phyloP scores from a whole-genome alignment of 129 eudicot genomes.

The Ambrosia trifida region DNA sequence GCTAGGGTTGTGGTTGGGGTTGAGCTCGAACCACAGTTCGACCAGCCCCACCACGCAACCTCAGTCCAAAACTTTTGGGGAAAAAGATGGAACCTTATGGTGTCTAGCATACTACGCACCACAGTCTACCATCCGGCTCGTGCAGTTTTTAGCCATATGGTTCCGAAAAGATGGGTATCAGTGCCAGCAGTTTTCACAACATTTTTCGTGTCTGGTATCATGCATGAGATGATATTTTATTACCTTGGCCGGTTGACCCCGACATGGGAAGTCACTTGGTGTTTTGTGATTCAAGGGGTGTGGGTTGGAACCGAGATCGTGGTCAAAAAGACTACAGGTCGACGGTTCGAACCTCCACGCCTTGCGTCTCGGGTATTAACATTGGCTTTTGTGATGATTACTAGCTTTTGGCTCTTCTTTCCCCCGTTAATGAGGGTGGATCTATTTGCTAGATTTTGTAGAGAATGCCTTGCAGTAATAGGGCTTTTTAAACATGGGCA shows the following conservation, averaged over 20 bases:
- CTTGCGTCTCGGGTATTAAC: conserved; percentile 34
- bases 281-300: conserved; percentile 55
- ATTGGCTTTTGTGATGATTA: conserved; percentile 30
- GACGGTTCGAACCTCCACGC: conserved; percentile 31
- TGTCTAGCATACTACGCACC: conserved; percentile 48
- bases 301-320: conserved; percentile 45
- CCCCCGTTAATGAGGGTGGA: conserved; percentile 43
- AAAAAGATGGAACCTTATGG: conserved; percentile 75
- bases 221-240: conserved; percentile 61
- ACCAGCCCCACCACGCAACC: conserved; percentile 64
- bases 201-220: conserved; percentile 60
- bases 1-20: conserved; percentile 37
- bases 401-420: conserved; percentile 47
- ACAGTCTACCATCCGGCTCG: conserved; percentile 49
- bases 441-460: conserved; percentile 28
- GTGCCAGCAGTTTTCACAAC: conserved; percentile 34
- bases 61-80: conserved; percentile 88
- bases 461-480: conserved; percentile 34
- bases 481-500: conserved; percentile 32
- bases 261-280: conserved; percentile 46
- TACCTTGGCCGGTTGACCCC: conserved; percentile 41
- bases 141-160: conserved; percentile 8
- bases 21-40: conserved; percentile 68
- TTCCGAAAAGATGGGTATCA: conserved; percentile 41
- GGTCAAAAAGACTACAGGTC: conserved; percentile 35